A percentile compares a stretch with the other conserved stretches of the same genome.
These are phyloP conservation scores for Leccinum obscurum DNA, from an alignment of 768 basidiomycete genomes.

Conservation along the genomic window DNA sequence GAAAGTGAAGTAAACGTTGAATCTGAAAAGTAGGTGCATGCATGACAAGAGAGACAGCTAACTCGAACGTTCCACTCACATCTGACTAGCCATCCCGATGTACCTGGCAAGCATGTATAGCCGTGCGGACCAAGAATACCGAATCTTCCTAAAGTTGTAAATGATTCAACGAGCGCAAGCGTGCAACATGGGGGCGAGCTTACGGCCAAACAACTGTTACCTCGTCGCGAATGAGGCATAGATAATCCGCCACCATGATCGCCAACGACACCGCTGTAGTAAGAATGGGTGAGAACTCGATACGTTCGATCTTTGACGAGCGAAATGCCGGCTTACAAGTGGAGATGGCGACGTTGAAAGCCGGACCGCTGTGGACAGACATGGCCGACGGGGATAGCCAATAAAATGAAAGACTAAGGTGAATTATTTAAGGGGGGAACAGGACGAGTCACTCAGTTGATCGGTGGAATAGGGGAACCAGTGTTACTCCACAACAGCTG, in stretches of 20 bases:
- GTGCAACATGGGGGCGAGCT: background rate
- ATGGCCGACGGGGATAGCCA: background rate
- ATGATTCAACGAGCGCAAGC: background rate
- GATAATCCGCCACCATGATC: slow-evolving; percentile 20
- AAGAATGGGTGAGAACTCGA: background rate
- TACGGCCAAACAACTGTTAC: slow-evolving; percentile 23
- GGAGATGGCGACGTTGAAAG: slow-evolving; percentile 13
- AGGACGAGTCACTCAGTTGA: background rate
- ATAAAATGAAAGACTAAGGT: slow-evolving; percentile 5
- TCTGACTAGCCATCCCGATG: slow-evolving; percentile 16
- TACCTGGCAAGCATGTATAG: slow-evolving; percentile 17
- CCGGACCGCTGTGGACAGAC: background rate
- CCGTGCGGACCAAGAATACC: slow-evolving; percentile 8
- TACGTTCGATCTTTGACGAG: background rate
- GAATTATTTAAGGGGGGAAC: background rate
- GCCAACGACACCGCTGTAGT: slow-evolving; percentile 7
- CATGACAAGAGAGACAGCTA: too few species aligned
- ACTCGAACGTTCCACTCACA: slow-evolving; percentile 11
- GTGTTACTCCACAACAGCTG: background rate
- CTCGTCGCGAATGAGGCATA: slow-evolving; percentile 17
- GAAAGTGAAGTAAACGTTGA: too few species aligned
- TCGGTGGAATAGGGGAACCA: background rate
- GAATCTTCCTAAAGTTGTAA: slow-evolving; percentile 6
- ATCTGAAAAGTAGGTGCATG: too few species aligned
- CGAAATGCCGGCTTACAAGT: slow-evolving; percentile 6